Base-by-base conservation (phyloP, 345 rosid genomes). In the Eucalyptus virginea region DNA sequence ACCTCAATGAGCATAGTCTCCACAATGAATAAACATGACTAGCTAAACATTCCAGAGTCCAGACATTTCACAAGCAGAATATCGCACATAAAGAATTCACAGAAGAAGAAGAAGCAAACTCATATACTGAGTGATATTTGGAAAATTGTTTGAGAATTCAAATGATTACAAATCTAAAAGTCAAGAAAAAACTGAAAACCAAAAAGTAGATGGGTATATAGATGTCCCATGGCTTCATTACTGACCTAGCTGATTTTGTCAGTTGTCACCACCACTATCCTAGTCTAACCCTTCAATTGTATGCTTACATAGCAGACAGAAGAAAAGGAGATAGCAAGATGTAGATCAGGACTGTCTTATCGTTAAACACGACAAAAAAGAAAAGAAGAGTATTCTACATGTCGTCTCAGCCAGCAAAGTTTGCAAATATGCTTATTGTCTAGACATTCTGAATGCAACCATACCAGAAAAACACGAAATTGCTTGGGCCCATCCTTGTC, bases 401-500 rank as follows among this genome's bases (percentile, higher is more conserved):
- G 62, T 48, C 1, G 2, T 24, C 28, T 50, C 24, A 30, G 34
- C 40, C 52, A n/a, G 52, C 87, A 44, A n/a, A 23, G 28, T 32
- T 10, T 28, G 44, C 47, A 88, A 28, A 80, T 81, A 91, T 11
- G 23, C 15, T 72, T 72, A 72, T 72, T 10, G 28, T 19, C 83
- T 37, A 77, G 83, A 87, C 48, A 87, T 51, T 86, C n/a, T 34
- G 30, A 44, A 89, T 44, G 81, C 17, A 54, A 23, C 89, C 58
- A 72, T 95, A 98, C 99, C 94, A 92, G 93, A 91, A 86, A 98
- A 11, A 96, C 89, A 86, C 99, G 97, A 88, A 92, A 94, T 83
- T 92, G 95, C 92, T 95, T 95, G 50, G 58, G 34, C 77, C 90
- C 99, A 77, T 93, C 95, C 93, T 95, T 95, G 91, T 93, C 97